Base-by-base conservation (phyloP, 2,329 filamentous ascomycete genomes). In the Claviceps fusiformis region DNA sequence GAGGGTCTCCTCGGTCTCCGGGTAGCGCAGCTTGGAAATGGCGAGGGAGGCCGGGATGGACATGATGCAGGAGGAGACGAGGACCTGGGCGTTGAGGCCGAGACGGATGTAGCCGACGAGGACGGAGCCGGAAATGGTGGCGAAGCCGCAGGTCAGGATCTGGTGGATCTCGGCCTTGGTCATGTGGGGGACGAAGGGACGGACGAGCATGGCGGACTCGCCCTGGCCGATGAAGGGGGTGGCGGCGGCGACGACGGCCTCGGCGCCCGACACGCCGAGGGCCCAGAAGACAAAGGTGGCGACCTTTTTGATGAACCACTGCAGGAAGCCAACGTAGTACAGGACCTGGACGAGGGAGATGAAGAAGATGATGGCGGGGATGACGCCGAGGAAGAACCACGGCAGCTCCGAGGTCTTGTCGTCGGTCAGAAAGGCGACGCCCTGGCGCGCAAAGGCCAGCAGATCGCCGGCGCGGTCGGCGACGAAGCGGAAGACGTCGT, bases 301-400 rank as follows among this genome's bases (percentile, higher is more conserved):
- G 63, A 93, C 88, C 71, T 95, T 95, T 62, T 77, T 75, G 65
- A 95, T 82, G 71, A 91, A 89, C 90, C 91, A 95, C 71, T 95
- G 90, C 54, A 95, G 73, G 59, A 90, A 76, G 2, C 86, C 87
- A 62, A 83, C 77, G 74, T 91, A 86, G 74, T 88, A 95, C 47
- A 95, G 71, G 15, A 95, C 80, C 70, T 95, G 87, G 31, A 95
- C 89, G n/a, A 95, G 76, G 1, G 90, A 83, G 56, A 95, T 87
- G 81, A 96, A 95, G 81, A 95, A 96, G 73, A 95, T 89, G 71
- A 96, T 95, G 63, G 91, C 84, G 0, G 91, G 89, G n/a, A 95
- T 78, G 59, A 95, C 89, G 52, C 77, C 74, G 52, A 86, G 77
- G 59, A 95, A 76, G 79, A 95, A 95, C 79, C 79, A 89, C 4